Base-by-base conservation (phyloP, 768 basidiomycete genomes). In the Favolaschia claudopus region DNA sequence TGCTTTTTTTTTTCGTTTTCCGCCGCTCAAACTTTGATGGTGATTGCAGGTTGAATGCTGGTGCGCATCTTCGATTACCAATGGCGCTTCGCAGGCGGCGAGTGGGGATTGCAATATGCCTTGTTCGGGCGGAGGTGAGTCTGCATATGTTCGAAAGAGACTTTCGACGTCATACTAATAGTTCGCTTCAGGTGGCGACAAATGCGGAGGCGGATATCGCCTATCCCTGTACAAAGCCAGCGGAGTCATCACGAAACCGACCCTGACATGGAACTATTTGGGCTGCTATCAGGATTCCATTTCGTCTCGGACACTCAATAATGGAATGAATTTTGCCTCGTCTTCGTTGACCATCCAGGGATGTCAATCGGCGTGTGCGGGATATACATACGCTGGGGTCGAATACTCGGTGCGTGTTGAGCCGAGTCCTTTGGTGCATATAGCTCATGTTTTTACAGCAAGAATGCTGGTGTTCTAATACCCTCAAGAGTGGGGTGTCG, bases 51-150 rank as follows among this genome's bases (percentile, higher is more conserved):
- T 36, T 12, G 73, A 77, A 54, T 76, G 76, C 51, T 77, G 62
- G 65, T 77, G 74, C 42, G 65, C 68, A 2, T 62, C 68, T 19
- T 58, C 62, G 1, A 63, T 76, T 19, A 63, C 62, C 5, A 17
- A 62, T 12, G 70, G 69, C 9, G 70, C 61, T 5, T 20, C 61
- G 5, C 51, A 19, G 0, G 62, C 68, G 8, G 45, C 69, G 3
- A 67, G 69, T 15, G 62, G 55, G 15, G 69, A 76, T 20, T 76
- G 76, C 55, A 67, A 65, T 7, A 72, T 67, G 69, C 12, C 70
- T 3, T 78, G 77, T 45, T 64, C 69, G 14, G 76, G 75, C 22
- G 69, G 71, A 47, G 32, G 75, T 74, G 61, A n/a, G 69, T 63
- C 9, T 42, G 10, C 40, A 36, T 36, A 22, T 12, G 27, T 42